A percentile compares a stretch with the other conserved stretches of the same genome.
These are phyloP conservation scores for Fraxinus xanthoxyloides DNA, from an alignment of 305 asterid species.

Conservation along the genomic window DNA sequence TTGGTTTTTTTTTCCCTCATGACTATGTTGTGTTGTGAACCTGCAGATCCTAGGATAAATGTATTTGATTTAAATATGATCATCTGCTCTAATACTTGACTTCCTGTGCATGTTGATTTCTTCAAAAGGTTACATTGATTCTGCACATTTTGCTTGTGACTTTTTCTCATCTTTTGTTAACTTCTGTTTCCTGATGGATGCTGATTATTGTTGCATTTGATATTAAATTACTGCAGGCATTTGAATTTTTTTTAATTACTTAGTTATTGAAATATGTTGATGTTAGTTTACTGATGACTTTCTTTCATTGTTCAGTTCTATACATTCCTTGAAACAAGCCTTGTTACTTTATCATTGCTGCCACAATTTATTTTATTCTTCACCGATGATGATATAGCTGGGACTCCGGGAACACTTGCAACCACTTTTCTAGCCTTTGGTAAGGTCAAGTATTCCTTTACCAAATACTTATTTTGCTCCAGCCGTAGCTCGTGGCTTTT, in stretches of 20 bases:
- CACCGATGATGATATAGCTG: background rate
- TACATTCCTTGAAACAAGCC: background rate
- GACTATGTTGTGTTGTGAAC: background rate
- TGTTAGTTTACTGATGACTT: background rate
- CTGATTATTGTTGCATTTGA: background rate
- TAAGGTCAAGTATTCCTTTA: slow-evolving; percentile 20
- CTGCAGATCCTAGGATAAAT: background rate
- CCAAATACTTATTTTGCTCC: background rate
- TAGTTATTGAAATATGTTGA: background rate
- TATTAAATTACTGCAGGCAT: background rate
- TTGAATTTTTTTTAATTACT: background rate
- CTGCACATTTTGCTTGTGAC: background rate
- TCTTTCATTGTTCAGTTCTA: background rate
- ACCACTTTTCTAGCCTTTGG: slow-evolving; percentile 5
- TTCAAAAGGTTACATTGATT: background rate
- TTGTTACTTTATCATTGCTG: background rate
- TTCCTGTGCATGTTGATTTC: background rate
- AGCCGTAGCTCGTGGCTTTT: background rate
- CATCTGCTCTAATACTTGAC: background rate
- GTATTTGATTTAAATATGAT: background rate
- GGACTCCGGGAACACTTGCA: background rate
- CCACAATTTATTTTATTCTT: background rate
- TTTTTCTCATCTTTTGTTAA: background rate
- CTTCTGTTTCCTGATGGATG: background rate
- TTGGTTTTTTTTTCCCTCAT: background rate